Conservation (phyloP, 805 yeast genomes). For the Kodamaea neixiangensis region DNA sequence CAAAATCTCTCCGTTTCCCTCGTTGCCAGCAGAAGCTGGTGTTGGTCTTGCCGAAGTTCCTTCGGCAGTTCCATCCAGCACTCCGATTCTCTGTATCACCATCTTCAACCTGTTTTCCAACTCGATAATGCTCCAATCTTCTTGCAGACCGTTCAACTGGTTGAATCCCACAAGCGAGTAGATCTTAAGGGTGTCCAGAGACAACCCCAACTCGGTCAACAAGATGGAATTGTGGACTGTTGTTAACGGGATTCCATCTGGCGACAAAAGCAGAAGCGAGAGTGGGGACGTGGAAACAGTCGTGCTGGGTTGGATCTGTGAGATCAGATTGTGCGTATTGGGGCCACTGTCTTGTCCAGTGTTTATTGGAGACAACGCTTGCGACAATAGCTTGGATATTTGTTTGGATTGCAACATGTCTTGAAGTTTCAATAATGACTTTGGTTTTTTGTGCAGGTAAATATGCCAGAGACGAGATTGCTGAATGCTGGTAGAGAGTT, state of each 20-base stretch:
- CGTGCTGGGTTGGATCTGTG: conserved; percentile 8
- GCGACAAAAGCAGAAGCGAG: conserved; percentile 36
- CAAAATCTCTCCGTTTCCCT: conserved; percentile 11
- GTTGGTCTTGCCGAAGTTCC: background rate
- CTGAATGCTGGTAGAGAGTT: background rate
- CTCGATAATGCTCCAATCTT: conserved; percentile 32
- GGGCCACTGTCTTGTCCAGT: background rate
- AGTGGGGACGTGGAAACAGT: conserved; percentile 23
- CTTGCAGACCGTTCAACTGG: conserved; percentile 16
- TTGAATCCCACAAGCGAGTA: conserved; percentile 38
- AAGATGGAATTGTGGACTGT: conserved; percentile 30
- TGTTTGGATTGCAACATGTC: conserved; percentile 43
- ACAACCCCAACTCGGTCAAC: conserved; percentile 15
- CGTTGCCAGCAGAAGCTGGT: conserved; percentile 3
- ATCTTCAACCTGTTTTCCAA: conserved; percentile 31
- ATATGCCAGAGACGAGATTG: background rate
- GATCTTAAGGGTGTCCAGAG: conserved; percentile 34
- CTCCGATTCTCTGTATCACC: conserved; percentile 25
- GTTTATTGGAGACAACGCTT: conserved; percentile 27
- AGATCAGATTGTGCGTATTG: background rate
- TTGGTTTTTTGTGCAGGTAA: conserved; percentile 2
- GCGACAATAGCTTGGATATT: conserved; percentile 36
- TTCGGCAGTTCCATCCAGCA: conserved; percentile 1
- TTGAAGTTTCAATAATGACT: background rate
- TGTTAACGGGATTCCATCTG: conserved; percentile 41